These are phyloP conservation scores for Ophiostoma tasmaniense DNA, from an alignment of 2,329 filamentous ascomycete genomes.

Conservation along the genomic window DNA sequence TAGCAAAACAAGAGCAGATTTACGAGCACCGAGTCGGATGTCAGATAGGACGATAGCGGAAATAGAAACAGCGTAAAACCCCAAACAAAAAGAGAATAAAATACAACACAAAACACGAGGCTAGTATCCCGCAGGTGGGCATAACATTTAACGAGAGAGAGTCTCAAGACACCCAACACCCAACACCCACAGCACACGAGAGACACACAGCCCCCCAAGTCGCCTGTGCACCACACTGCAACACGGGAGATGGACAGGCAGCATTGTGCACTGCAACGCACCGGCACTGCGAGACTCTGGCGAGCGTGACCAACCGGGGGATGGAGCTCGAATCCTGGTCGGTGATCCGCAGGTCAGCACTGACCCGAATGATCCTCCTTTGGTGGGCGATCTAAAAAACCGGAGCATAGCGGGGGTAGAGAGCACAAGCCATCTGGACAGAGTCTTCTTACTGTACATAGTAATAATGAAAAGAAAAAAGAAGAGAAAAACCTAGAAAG, in stretches of 20 bases:
- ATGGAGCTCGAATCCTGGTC: slow-evolving; percentile 13
- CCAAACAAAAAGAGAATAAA: too few species aligned
- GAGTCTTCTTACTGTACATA: background rate
- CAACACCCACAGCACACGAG: background rate
- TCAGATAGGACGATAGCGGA: background rate
- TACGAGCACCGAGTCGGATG: background rate
- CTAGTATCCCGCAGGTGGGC: background rate
- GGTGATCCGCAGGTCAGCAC: slow-evolving; percentile 12
- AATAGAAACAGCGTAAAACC: background rate
- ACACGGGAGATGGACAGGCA: slow-evolving; percentile 5
- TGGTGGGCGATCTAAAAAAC: slow-evolving; percentile 14
- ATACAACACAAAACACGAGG: background rate
- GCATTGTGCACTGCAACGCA: background rate
- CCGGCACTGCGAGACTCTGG: slow-evolving; percentile 14
- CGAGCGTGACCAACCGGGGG: slow-evolving; percentile 10
- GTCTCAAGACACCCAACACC: background rate
- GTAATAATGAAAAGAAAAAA: background rate
- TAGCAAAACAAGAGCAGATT: background rate
- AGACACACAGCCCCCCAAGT: background rate
- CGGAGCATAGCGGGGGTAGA: background rate
- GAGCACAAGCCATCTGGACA: background rate
- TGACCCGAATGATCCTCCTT: slow-evolving; percentile 11
- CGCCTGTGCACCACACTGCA: background rate
- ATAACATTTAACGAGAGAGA: background rate
- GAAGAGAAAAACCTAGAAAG: background rate